Evolutionary conservation across 2,329 filamentous ascomycete species (phyloP).

Genomic region (Epichloe gansuensis): DNA sequence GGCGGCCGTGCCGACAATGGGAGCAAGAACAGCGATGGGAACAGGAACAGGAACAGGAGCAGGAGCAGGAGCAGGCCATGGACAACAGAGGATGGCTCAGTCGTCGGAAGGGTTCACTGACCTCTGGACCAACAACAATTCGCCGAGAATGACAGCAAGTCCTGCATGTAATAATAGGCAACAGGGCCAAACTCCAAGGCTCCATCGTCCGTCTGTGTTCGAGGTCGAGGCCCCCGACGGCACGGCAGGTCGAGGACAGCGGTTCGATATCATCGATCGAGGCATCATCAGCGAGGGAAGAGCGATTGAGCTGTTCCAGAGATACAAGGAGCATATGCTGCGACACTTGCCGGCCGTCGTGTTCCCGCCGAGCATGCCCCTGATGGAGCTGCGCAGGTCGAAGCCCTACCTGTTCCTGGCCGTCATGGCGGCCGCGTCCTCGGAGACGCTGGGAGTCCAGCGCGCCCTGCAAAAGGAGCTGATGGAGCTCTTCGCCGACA

Average conservation of each 20-base stretch:
- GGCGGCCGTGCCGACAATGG: constrained; percentile 7
- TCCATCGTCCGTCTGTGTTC: constrained; percentile 1
- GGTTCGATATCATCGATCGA: constrained; percentile 42
- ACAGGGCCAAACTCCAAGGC: neutral
- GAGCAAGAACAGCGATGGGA: neutral
- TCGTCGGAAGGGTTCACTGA: neutral
- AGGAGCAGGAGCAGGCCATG: neutral
- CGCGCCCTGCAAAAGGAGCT: constrained; percentile 53
- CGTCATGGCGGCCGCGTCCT: constrained; percentile 53
- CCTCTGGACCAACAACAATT: neutral
- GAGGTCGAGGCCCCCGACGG: neutral
- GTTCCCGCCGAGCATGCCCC: constrained; percentile 41
- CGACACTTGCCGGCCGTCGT: constrained; percentile 51
- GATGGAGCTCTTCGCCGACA: constrained; percentile 61
- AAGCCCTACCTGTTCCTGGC: constrained; percentile 60
- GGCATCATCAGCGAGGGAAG: constrained; percentile 44
- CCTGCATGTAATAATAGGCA: neutral
- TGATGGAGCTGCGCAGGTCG: constrained; percentile 40
- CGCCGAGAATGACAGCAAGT: neutral
- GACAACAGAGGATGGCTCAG: neutral
- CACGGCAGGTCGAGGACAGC: constrained; percentile 1
- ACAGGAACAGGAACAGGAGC: too few relatives aligned
- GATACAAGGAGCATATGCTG: constrained; percentile 48
- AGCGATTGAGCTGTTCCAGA: constrained; percentile 42
- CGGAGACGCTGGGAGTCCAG: constrained; percentile 45